Evolutionary conservation across 2,329 filamentous ascomycete genomes (phyloP).

Genomic region (Diaporthe eres): DNA sequence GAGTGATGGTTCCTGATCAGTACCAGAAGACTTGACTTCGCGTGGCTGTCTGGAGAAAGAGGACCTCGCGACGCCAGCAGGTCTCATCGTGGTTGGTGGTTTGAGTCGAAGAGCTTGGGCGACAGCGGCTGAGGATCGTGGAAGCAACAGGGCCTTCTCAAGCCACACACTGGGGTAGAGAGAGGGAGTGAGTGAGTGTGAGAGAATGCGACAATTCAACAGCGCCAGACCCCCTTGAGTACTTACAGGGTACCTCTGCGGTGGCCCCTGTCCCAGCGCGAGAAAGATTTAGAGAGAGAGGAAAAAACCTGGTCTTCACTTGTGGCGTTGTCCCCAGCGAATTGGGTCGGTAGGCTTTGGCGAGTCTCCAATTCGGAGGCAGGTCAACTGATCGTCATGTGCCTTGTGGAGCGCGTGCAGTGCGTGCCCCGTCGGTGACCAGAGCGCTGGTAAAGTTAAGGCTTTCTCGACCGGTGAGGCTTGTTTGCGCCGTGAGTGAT

Average conservation of each 20-base stretch:
- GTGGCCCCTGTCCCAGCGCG: conserved; percentile 13
- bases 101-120: not conserved
- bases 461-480: conserved; percentile 37
- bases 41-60: not conserved
- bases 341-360: conserved; percentile 7
- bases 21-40: not conserved
- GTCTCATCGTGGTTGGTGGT: not conserved
- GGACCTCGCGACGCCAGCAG: not conserved
- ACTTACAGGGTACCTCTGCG: conserved; percentile 26
- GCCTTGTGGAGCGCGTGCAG: conserved; percentile 21
- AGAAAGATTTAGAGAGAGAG: not conserved
- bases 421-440: conserved; percentile 22
- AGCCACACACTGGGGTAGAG: conserved; percentile 17
- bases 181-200: not conserved
- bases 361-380: conserved; percentile 24
- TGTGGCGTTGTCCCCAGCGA: conserved; percentile 2
- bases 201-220: conserved; percentile 10
- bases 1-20: not conserved
- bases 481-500: conserved; percentile 36
- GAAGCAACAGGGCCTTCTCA: conserved; percentile 8
- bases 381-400: conserved; percentile 23
- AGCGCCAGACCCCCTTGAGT: conserved; percentile 26
- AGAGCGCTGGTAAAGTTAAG: conserved; percentile 36
- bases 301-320: not conserved
- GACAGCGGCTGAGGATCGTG: not conserved